Base-by-base conservation (phyloP, 768 basidiomycete genomes). In the Auricularia cornea region DNA sequence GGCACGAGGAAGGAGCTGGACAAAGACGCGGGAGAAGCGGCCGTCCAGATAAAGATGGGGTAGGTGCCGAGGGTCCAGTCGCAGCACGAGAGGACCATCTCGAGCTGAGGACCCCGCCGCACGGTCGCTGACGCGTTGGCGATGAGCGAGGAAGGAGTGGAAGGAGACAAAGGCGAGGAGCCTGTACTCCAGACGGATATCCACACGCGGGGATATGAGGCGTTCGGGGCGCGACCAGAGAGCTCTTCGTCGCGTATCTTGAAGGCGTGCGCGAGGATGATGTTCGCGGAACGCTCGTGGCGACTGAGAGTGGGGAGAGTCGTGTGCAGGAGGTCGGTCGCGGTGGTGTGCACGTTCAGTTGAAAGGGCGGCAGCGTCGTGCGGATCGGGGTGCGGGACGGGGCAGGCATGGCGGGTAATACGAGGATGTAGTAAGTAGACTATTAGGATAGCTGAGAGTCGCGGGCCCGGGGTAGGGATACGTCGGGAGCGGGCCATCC, bases 41-140 rank as follows among this genome's bases (percentile, higher is more conserved):
- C 72, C 14, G 78, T 73, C 69, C 78, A 82, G 29, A 91, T 76
- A 74, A 91, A 91, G 8, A 88, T 68, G 2, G 90, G 90, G 66
- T 90, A 88, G 54, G 75, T 69, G 0, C 82, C 88, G 57, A 87
- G 74, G n/a, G 73, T 69, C 0, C 83, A 83, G 31, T 79, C 71
- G 0, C 85, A 88, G 66, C 83, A 83, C 12, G 87, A 81, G 3
- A 89, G 74, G 11, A 91, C 73, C 64, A 86, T 81, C 28, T 81
- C 77, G 51, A 87, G 75, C 1, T 70, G 28, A 67, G 71, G 14
- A 65, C 64, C 20, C 73, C 70, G 38, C 71, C 70, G 30, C 78
- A 77, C 79, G 80, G 79, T 3, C 69, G 62, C 16, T 66, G 67
- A 16, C 6, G 23, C 32, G 51, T 30, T 83, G 30, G 81, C 66